phyloP scores from a whole-genome alignment of 1,284 basidiomycete genomes.

The Xanthoconium separans region DNA sequence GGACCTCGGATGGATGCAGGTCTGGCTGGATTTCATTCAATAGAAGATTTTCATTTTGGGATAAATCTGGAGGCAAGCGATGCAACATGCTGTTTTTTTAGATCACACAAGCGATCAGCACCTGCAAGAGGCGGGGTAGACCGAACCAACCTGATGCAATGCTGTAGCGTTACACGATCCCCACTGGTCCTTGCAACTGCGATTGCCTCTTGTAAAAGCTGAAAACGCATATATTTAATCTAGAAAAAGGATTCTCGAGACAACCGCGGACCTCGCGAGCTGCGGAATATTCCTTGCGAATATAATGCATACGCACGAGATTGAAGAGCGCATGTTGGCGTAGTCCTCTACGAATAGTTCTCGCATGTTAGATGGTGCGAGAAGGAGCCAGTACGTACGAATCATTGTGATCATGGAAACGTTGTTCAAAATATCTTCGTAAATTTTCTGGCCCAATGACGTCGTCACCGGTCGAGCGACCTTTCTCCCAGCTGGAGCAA shows the following conservation, averaged over 20 bases:
- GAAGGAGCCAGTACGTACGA: slow-evolving; percentile 50
- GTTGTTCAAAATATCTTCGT: slow-evolving; percentile 77
- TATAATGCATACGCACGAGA: slow-evolving; percentile 74
- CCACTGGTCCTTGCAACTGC: slow-evolving; percentile 67
- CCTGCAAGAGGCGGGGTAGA: slow-evolving; percentile 1
- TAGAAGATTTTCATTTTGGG: slow-evolving; percentile 42
- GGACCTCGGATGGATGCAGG: slow-evolving; percentile 70
- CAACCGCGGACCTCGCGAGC: slow-evolving; percentile 55
- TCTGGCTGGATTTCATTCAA: slow-evolving; percentile 77
- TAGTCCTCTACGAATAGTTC: slow-evolving; percentile 51
- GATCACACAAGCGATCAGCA: slow-evolving; percentile 11
- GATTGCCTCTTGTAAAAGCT: slow-evolving; percentile 76
- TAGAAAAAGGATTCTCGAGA: neutral
- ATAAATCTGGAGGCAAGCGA: slow-evolving; percentile 52
- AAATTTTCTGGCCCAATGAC: slow-evolving; percentile 66
- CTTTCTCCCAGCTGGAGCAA: slow-evolving; percentile 61
- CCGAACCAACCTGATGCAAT: slow-evolving; percentile 72
- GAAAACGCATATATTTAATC: slow-evolving; percentile 4
- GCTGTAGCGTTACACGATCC: slow-evolving; percentile 70
- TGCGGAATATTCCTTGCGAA: slow-evolving; percentile 62
- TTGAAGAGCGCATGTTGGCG: slow-evolving; percentile 77
- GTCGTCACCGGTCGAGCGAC: slow-evolving; percentile 61
- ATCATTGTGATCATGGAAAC: slow-evolving; percentile 73
- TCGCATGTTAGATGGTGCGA: neutral
- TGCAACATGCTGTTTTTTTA: slow-evolving; percentile 55